These are phyloP conservation scores for barrel medic (Medicago truncatula) DNA, from an alignment of 306 rosid genomes.

Conservation along the genomic window MtrunA17r5.0-ANR NC_053046.1:1530001-1530500, in stretches of 20 bases:
- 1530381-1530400: slow-evolving; percentile 88
- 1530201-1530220: slow-evolving; percentile 32
- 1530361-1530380: slow-evolving; percentile 91
- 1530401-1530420: slow-evolving; percentile 98
- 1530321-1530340: slow-evolving; percentile 49
- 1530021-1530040: no score
- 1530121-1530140: neutral
- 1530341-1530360: slow-evolving; percentile 95
- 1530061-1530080: no score
- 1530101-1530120: no score
- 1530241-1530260: neutral
- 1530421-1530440: slow-evolving; percentile 99
- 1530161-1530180: slow-evolving; percentile 74
- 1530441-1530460: slow-evolving; percentile 54
- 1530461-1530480: neutral
- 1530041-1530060: no score
- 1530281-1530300: slow-evolving; percentile 36
- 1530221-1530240: slow-evolving; percentile 15
- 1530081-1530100: no score
- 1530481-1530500: neutral
- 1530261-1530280: no score
- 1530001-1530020: no score
- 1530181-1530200: slow-evolving; percentile 61
- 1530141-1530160: neutral
- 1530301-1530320: slow-evolving; percentile 38